Evolutionary conservation across 2,329 filamentous ascomycete species (phyloP).

Genomic region (Neopestalotiopsis clavispora): DNA sequence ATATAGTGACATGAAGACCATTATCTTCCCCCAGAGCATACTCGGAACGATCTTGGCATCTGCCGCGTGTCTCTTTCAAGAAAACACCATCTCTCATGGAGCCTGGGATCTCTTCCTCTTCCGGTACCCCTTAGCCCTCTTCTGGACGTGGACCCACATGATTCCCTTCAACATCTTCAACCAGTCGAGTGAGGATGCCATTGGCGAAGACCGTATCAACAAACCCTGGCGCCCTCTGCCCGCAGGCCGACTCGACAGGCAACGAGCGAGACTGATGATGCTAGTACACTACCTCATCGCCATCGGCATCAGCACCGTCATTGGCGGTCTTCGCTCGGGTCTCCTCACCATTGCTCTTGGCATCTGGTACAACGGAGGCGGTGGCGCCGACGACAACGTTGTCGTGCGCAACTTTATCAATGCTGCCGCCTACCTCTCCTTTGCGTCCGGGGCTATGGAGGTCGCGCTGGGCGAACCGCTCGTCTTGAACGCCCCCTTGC

Average conservation of each 20-base stretch:
- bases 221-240: constrained; percentile 11
- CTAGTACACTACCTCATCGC: neutral
- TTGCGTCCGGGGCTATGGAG: constrained; percentile 1
- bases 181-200: neutral
- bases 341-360: neutral
- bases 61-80: neutral
- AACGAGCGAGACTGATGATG: neutral
- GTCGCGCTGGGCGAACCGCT: neutral
- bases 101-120: neutral
- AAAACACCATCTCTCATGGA: neutral
- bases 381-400: neutral
- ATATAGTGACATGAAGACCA: constrained; percentile 2
- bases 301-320: neutral
- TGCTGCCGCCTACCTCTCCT: neutral
- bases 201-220: constrained; percentile 1
- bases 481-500: neutral
- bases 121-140: neutral
- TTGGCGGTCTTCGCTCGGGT: neutral
- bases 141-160: neutral
- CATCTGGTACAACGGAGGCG: neutral
- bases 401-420: neutral
- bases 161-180: neutral
- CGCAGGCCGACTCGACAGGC: neutral
- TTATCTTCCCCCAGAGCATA: neutral
- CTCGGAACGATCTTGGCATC: neutral